Base-by-base conservation (phyloP, 495 filamentous ascomycete genomes). In the Alectoria sarmentosa region DNA sequence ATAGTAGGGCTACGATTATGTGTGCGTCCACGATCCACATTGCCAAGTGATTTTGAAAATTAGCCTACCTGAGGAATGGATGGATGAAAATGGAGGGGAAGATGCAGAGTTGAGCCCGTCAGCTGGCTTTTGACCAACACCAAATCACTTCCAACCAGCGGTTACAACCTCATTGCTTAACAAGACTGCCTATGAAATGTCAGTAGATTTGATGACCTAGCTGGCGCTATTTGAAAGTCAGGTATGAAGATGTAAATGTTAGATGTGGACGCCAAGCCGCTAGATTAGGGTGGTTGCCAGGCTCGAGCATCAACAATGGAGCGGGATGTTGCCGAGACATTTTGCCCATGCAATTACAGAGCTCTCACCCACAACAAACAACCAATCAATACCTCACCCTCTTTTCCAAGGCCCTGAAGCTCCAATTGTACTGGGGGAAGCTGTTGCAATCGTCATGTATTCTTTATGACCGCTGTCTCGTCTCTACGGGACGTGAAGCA, bases 401-500 rank as follows among this genome's bases (percentile, higher is more conserved):
- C 69, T 61, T 68, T 69, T 52, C n/a, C 23, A 56, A 65, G 67
- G 34, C 56, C 48, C 54, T 39, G 32, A 65, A 58, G 48, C 44
- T 56, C 13, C 59, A 58, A 63, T 58, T 68, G 48, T 17, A 37
- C 56, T 55, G 42, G 60, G 21, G 7, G 41, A 58, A 62, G 61
- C 54, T 60, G 26, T 38, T 34, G 4, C 41, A 49, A 48, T 39
- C 23, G 64, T 59, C 55, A 69, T 69, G 66, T 60, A 66, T 66
- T 69, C 63, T 34, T 68, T 66, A 66, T 65, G 44, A 59, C 42
- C 36, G n/a, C n/a, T 58, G 56, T 38, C 26, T 63, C 61, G 39
- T 46, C 48, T 52, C 23, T 66, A 34, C 44, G 23, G 37, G 75
- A 79, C 79, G 80, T 82, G 77, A 79, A 76, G 74, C 74, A 73